A percentile compares a stretch with the other conserved stretches of the same genome.
These are phyloP conservation scores for Leccinum disarticulatum DNA, from an alignment of 768 basidiomycete genomes.

Conservation along the genomic window DNA sequence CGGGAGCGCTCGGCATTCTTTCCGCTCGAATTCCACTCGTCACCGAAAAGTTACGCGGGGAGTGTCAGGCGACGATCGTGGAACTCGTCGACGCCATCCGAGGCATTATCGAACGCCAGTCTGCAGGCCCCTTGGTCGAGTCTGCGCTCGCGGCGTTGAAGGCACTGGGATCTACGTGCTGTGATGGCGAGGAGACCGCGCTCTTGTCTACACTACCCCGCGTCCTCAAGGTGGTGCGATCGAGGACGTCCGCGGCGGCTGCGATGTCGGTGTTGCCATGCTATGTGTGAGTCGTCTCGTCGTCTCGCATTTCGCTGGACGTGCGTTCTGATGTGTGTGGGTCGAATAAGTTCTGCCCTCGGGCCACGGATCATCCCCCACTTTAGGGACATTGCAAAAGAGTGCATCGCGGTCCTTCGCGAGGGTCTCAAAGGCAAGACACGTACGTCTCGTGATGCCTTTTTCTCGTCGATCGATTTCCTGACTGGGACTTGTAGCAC, in stretches of 20 bases:
- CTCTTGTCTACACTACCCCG: constrained; percentile 60
- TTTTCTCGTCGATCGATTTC: not conserved
- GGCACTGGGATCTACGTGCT: constrained; percentile 56
- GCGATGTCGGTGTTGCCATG: constrained; percentile 58
- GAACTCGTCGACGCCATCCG: constrained; percentile 54
- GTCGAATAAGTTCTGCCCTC: constrained; percentile 56
- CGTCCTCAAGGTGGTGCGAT: constrained; percentile 49
- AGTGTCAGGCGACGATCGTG: constrained; percentile 48
- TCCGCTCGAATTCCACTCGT: constrained; percentile 64
- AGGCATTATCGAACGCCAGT: constrained; percentile 43
- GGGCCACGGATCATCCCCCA: constrained; percentile 88
- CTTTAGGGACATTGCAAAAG: constrained; percentile 68
- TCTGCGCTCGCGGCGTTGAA: constrained; percentile 62
- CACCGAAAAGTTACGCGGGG: constrained; percentile 52
- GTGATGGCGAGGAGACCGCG: constrained; percentile 63
- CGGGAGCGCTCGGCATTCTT: constrained; percentile 69
- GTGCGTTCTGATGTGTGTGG: constrained; percentile 6
- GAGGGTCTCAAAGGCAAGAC: constrained; percentile 34
- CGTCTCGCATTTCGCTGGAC: not conserved
- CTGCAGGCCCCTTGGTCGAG: constrained; percentile 39
- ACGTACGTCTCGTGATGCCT: constrained; percentile 31
- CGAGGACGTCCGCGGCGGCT: constrained; percentile 35
- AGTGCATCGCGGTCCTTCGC: constrained; percentile 50
- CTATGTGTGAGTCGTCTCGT: constrained; percentile 51
- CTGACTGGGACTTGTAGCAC: constrained; percentile 23